A percentile compares a stretch with the other conserved stretches of the same genome.
These are phyloP conservation scores for Plasmodium berghei DNA, from an alignment of 169 alveolate species.

Conservation along the genomic window DNA sequence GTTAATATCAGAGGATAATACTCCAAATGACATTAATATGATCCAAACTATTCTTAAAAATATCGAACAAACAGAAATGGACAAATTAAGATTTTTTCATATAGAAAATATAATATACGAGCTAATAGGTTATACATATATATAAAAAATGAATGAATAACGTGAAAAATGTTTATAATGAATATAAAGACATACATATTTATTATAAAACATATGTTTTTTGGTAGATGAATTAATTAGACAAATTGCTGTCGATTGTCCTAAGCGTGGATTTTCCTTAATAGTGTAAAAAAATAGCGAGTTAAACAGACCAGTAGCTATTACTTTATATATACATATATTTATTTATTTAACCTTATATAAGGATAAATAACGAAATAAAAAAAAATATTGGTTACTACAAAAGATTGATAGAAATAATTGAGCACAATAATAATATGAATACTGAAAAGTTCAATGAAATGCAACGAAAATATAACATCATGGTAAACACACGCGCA, in stretches of 20 bases:
- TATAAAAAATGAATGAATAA: conserved; percentile 1
- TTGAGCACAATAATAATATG: conserved; percentile 71
- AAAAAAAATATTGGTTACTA: conserved; percentile 51
- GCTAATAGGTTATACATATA: conserved; percentile 29
- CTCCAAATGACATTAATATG: conserved; percentile 36
- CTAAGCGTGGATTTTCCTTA: conserved; percentile 66
- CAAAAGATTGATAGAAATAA: conserved; percentile 51
- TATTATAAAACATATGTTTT: conserved; percentile 1
- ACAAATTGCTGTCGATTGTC: conserved; percentile 46
- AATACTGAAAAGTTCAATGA: conserved; percentile 40
- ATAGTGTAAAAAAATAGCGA: conserved; percentile 16
- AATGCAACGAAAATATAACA: conserved; percentile 1
- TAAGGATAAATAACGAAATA: conserved; percentile 52
- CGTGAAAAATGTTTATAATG: background rate
- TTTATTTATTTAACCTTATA: background rate
- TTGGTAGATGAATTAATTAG: conserved; percentile 54
- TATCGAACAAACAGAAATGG: conserved; percentile 44
- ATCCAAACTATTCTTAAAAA: conserved; percentile 53
- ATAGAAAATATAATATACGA: conserved; percentile 59
- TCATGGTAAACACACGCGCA: conserved; percentile 6
- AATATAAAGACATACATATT: background rate
- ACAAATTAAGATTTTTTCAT: conserved; percentile 51
- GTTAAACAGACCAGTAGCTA: no score
- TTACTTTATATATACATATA: background rate
- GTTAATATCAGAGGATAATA: conserved; percentile 62